Base-by-base conservation (phyloP, 2,329 filamentous ascomycete species). In the Podosphaera fusca region DNA sequence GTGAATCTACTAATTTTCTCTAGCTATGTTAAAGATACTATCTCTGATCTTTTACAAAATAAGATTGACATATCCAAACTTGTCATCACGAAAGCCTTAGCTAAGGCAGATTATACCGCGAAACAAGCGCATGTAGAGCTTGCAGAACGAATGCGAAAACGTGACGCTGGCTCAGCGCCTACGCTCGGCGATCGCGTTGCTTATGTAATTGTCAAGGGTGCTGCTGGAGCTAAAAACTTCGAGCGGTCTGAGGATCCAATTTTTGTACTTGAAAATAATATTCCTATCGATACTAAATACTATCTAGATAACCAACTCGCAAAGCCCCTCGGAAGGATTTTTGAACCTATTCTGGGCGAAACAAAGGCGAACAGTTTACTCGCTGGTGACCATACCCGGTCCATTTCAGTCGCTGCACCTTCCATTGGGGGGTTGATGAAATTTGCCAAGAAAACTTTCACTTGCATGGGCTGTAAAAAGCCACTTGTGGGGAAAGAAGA, bases 381-480 rank as follows among this genome's bases (percentile, higher is more conserved):
- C 35, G 88, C 85, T 3, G 92, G 92, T 59, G 92, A 89, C 63
- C 92, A 98, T 70, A 98, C 92, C 7, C 84, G 92, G n/a, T 80
- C 85, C 53, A 94, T 98, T 62, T 85, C 87, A 0, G 87, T 96
- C 31, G 89, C 90, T 2, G 92, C 87, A 29, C 90, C 94, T 0
- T 85, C 85, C 0, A 79, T 95, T 60, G 92, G 92, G 58, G 92
- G 92, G 0, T 74, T 98, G 61, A 98, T 98, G 92, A 95, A 94
- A 71, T 98, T 96, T 67, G 79, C 92, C 38, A 95, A 95, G 73
- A 95, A 94, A 74, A 98, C 92, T 2, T 82, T 89, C 71, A 96
- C 92, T 0, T 98, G 92, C 69, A 94, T 98, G 85, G 92, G 89
- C 2, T 98, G 92, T 79, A 98, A 96, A 77, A 95, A 95, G 70